A percentile compares a stretch with the other conserved stretches of the same genome.
phyloP scores from a whole-genome alignment of 768 basidiomycete species.

The Serpula lacrymans region DNA sequence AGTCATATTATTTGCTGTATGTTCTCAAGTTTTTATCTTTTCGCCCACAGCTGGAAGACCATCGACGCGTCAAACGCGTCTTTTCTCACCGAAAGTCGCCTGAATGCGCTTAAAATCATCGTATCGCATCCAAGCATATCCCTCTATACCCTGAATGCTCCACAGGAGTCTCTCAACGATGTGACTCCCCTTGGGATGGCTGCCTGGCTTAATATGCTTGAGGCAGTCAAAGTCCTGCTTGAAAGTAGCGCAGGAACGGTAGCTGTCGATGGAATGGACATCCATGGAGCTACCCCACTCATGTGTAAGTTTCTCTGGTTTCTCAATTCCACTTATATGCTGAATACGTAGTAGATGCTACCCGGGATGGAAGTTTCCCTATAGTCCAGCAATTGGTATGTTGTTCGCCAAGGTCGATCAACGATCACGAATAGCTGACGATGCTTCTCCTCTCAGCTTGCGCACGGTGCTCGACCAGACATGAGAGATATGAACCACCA shows the following conservation, averaged over 20 bases:
- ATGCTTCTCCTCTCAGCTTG: constrained; percentile 41
- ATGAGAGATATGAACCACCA: constrained; percentile 69
- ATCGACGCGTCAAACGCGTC: constrained; percentile 71
- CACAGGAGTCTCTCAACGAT: constrained; percentile 64
- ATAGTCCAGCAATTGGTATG: constrained; percentile 68
- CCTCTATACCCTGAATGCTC: constrained; percentile 70
- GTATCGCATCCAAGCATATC: constrained; percentile 56
- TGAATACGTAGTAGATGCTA: constrained; percentile 53
- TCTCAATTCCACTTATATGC: constrained; percentile 2
- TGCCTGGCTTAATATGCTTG: constrained; percentile 68
- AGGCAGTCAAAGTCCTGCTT: constrained; percentile 60
- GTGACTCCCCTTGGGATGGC: constrained; percentile 78
- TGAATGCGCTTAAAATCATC: constrained; percentile 55
- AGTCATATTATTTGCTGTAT: constrained; percentile 6
- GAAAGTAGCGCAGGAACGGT: constrained; percentile 59
- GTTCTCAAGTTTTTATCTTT: constrained; percentile 3
- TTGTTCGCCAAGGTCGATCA: constrained; percentile 8
- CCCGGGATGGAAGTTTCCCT: constrained; percentile 65
- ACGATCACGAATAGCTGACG: constrained; percentile 13
- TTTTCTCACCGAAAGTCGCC: constrained; percentile 53
- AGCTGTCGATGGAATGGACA: constrained; percentile 71
- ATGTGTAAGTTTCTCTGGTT: constrained; percentile 61
- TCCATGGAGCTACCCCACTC: constrained; percentile 72
- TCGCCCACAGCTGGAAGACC: constrained; percentile 55
- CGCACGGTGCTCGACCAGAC: constrained; percentile 70